Percentiles rank a stretch among this genome's conserved stretches.
These are phyloP conservation scores for Moricandia moricandioides DNA, from an alignment of 345 rosid species.

Conservation along the genomic window DNA sequence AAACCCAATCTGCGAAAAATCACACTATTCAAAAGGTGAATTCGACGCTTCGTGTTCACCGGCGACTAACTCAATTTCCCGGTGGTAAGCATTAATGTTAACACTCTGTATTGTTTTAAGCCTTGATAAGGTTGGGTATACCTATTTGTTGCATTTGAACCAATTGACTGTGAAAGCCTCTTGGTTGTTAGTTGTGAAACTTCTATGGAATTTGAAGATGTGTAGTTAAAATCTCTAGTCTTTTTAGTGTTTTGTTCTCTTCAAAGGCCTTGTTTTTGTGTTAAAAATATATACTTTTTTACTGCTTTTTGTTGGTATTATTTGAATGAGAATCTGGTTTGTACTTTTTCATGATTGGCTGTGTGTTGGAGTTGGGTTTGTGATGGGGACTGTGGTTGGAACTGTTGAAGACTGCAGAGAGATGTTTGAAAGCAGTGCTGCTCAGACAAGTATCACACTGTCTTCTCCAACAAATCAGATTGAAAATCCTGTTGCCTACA, in stretches of 20 bases:
- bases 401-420: conserved; percentile 49
- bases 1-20: not conserved
- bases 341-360: conserved; percentile 28
- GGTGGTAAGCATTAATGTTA: conserved; percentile 5
- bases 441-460: conserved; percentile 38
- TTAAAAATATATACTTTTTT: not conserved
- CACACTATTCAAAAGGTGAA: not conserved
- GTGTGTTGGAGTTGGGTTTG: conserved; percentile 63
- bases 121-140: not conserved
- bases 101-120: not conserved
- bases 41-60: not conserved
- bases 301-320: not conserved
- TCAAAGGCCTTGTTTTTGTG: conserved; percentile 1
- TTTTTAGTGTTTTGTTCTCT: not conserved
- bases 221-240: not conserved
- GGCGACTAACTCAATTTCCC: conserved; percentile 2
- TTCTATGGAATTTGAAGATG: not conserved
- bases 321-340: not conserved
- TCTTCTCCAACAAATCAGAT: conserved; percentile 26
- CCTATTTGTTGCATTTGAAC: not conserved
- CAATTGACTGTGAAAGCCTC: not conserved
- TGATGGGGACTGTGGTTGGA: conserved; percentile 84
- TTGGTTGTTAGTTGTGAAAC: not conserved
- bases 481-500: conserved; percentile 69
- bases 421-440: conserved; percentile 45